Base-by-base conservation (phyloP, 768 basidiomycete genomes). In the Boletus reticuloceps region DNA sequence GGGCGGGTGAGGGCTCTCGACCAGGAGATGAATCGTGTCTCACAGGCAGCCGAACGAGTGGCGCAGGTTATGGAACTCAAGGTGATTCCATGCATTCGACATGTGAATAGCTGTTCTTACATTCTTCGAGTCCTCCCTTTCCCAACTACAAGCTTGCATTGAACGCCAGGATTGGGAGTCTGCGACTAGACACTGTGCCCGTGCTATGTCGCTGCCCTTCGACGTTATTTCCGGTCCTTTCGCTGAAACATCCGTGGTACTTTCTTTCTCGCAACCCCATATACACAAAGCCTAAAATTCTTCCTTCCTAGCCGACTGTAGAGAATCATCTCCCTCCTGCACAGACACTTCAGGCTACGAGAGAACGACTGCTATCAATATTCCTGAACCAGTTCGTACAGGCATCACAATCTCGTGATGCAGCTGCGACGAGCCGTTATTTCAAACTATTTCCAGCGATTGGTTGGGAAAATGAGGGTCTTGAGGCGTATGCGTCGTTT, bases 361-460 rank as follows among this genome's bases (percentile, higher is more conserved):
- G 94, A 47, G 81, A 88, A 55, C 76, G 80, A 34, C 82, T 99
- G 8, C 78, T 98, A 12, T 72, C 78, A 12, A 82, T 89, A 36
- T 98, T 98, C 72, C 79, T 79, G 32, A 75, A 75, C n/a, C 82
- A 88, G 48, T 99, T 99, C 66, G 82, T 85, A 41, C 77, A 85
- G 52, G 97, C 96, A 1, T 92, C 93, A 6, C 78, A 77, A 20
- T 80, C 83, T 14, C 82, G 91, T 27, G 93, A 98, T 72, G 88
- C 94, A 25, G 86, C 86, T 14, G 86, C 87, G 1, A 94, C 91
- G 2, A 94, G 87, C 62, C 85, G 97, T 13, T 98, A 91, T 74
- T 99, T 99, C 80, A 94, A 98, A 70, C 77, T 99, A 4, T 99
- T 98, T 71, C 97, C 97, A 5, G 86, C 86, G 4, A 94, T 99